These are phyloP conservation scores for Pseudotsuga menziesii DNA, from an alignment of 75 land plant species.

Conservation along the genomic window DNA sequence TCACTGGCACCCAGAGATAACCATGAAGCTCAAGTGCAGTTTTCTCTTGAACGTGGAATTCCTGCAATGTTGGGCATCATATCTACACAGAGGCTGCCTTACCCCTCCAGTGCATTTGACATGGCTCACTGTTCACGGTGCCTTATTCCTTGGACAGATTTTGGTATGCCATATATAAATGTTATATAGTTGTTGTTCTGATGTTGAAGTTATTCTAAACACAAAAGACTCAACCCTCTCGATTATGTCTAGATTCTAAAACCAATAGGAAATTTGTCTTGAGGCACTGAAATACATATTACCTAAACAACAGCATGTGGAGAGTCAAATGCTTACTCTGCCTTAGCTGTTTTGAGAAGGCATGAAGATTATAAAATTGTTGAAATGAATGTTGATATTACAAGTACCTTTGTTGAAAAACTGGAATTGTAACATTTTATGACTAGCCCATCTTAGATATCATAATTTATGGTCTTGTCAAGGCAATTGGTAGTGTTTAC, in stretches of 20 bases:
- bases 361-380: not conserved
- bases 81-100: slow-evolving; percentile 25
- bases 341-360: not conserved
- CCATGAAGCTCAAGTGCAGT: slow-evolving; percentile 27
- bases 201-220: not conserved
- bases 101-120: slow-evolving; percentile 27
- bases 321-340: not conserved
- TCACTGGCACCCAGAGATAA: slow-evolving; percentile 29
- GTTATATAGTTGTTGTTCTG: not conserved
- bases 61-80: slow-evolving; percentile 26
- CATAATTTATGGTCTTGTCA: not conserved
- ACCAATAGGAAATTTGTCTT: not conserved
- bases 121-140: slow-evolving; percentile 28
- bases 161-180: slow-evolving; percentile 8
- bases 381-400: not conserved
- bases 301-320: not conserved
- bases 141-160: slow-evolving; percentile 23
- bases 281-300: not conserved
- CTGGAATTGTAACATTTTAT: not conserved
- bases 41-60: slow-evolving; percentile 26
- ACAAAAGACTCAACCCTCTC: not conserved
- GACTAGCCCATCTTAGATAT: not conserved
- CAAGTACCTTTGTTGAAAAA: not conserved
- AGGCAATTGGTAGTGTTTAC: not conserved
- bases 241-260: not conserved